Conservation (phyloP, 2,329 filamentous ascomycete species). For the Fusarium stilboides region DNA sequence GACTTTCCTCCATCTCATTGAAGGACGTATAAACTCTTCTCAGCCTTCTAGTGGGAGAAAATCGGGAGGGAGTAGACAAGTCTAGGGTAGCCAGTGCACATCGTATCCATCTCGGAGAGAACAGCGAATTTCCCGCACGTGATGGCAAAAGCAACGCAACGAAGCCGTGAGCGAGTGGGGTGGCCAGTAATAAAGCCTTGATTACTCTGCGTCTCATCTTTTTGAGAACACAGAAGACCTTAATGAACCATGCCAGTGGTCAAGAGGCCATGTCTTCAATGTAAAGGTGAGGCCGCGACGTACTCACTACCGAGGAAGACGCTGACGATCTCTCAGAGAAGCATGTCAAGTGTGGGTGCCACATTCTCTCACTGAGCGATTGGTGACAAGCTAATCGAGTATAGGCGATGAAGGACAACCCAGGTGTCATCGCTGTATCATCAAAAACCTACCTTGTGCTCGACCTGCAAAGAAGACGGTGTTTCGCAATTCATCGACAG, state of each 20-base stretch:
- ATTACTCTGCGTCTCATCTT: slow-evolving; percentile 14
- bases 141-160: slow-evolving; percentile 23
- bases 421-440: slow-evolving; percentile 54
- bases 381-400: neutral
- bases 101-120: slow-evolving; percentile 36
- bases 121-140: slow-evolving; percentile 41
- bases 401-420: slow-evolving; percentile 58
- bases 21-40: fast-evolving
- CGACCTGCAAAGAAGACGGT: slow-evolving; percentile 55
- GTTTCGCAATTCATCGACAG: slow-evolving; percentile 55
- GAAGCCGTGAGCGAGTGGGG: slow-evolving; percentile 25
- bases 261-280: slow-evolving; percentile 55
- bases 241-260: slow-evolving; percentile 51
- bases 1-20: neutral
- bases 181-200: slow-evolving; percentile 11
- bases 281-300: slow-evolving; percentile 52
- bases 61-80: fast-evolving
- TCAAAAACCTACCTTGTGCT: slow-evolving; percentile 54
- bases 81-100: slow-evolving; percentile 21
- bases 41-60: fast-evolving
- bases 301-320: slow-evolving; percentile 27
- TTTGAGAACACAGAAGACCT: no score
- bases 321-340: slow-evolving; percentile 46
- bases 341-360: slow-evolving; percentile 54
- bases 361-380: neutral